Evolutionary conservation across 2,329 filamentous ascomycete species (phyloP).

Genomic region (Fusarium burgessii): DNA sequence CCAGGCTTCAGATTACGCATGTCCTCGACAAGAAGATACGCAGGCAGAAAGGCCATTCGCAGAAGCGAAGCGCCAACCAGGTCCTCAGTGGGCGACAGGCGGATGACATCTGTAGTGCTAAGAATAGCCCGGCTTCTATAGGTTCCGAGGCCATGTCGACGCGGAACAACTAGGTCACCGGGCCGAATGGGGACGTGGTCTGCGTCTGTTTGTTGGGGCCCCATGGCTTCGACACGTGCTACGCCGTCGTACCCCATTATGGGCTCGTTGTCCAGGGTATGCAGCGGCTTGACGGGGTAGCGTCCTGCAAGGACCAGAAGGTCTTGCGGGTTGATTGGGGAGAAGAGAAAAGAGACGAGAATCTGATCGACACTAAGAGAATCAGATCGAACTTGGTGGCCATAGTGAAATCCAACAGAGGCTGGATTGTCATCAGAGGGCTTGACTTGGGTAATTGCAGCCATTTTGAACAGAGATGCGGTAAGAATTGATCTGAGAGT

Average conservation of each 20-base stretch:
- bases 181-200: background rate
- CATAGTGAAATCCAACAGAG: slow-evolving; percentile 1
- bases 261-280: slow-evolving; percentile 5
- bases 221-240: slow-evolving; percentile 14
- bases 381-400: background rate
- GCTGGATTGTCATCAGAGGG: background rate
- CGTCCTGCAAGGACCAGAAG: slow-evolving; percentile 20
- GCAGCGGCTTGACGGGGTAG: slow-evolving; percentile 25
- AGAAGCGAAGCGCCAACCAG: slow-evolving; percentile 8
- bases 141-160: slow-evolving; percentile 22
- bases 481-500: too few relatives aligned
- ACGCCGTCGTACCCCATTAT: slow-evolving; percentile 25
- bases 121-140: slow-evolving; percentile 15
- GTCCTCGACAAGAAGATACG: slow-evolving; percentile 23
- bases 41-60: slow-evolving; percentile 20
- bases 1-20: slow-evolving; percentile 21
- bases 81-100: background rate
- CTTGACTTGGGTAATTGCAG: background rate
- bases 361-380: background rate
- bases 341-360: slow-evolving; percentile 14
- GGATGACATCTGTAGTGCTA: slow-evolving; percentile 2
- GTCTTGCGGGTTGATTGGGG: slow-evolving; percentile 30
- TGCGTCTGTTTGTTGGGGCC: background rate
- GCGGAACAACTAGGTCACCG: slow-evolving; percentile 20
- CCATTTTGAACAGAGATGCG: background rate